Evolutionary conservation across 768 basidiomycete genomes (phyloP).

Genomic region (Trametes punicea): DNA sequence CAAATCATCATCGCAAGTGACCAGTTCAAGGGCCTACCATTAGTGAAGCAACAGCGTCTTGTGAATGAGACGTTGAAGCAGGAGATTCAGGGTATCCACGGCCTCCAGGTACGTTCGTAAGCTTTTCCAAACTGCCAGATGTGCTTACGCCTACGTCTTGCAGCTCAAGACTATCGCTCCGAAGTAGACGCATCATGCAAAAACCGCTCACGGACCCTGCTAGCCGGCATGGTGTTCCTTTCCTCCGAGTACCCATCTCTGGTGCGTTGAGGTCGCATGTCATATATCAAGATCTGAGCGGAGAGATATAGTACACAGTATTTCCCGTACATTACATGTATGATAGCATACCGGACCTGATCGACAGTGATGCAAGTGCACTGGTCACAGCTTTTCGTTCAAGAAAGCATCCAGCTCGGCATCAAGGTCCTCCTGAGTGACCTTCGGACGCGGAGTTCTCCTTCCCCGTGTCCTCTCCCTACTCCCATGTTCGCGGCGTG

Average conservation of each 20-base stretch:
- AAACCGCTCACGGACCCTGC: too few species aligned
- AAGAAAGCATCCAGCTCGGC: slow-evolving; percentile 81
- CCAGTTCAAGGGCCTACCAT: slow-evolving; percentile 81
- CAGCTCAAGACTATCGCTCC: slow-evolving; percentile 26
- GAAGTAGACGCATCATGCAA: too few species aligned
- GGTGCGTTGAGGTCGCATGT: not conserved
- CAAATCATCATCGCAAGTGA: slow-evolving; percentile 84
- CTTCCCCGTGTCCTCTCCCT: slow-evolving; percentile 31
- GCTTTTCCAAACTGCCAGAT: not conserved
- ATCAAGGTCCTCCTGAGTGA: slow-evolving; percentile 75
- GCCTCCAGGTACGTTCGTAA: slow-evolving; percentile 69
- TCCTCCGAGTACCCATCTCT: not conserved
- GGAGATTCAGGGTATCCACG: slow-evolving; percentile 91
- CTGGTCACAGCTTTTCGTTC: slow-evolving; percentile 42
- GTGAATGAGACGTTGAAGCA: slow-evolving; percentile 84
- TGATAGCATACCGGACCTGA: slow-evolving; percentile 3
- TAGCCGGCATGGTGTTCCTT: not conserved
- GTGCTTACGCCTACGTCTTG: not conserved
- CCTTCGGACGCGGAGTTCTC: slow-evolving; percentile 41
- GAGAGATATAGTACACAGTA: slow-evolving; percentile 7
- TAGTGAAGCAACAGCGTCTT: slow-evolving; percentile 90
- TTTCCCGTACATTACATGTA: slow-evolving; percentile 2
- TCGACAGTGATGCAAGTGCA: not conserved
- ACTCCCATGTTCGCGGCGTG: slow-evolving; percentile 12
- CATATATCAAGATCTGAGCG: not conserved